phyloP scores from a whole-genome alignment of 78 protist species.

The Dictyostelium purpureum region DNA sequence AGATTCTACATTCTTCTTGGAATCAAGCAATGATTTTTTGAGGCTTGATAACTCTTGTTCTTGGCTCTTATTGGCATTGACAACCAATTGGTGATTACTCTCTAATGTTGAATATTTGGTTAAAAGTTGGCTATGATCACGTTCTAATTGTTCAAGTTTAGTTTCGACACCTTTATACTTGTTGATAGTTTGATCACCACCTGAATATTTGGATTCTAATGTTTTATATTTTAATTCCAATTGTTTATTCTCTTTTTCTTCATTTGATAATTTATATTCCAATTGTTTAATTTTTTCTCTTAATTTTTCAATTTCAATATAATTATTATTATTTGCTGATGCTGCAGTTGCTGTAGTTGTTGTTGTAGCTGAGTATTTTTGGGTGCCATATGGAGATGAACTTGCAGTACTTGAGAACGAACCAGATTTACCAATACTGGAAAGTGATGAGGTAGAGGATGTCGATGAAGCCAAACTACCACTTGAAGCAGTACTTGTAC shows the following conservation, averaged over 20 bases:
- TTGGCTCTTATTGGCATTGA: conserved; percentile 10
- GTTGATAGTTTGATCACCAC: not conserved
- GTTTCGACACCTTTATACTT: not conserved
- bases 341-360: not conserved
- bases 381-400: not conserved
- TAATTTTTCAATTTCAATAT: conserved; percentile 10
- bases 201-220: not conserved
- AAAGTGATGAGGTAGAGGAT: not conserved
- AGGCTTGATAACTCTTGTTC: not conserved
- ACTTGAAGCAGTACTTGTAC: not conserved
- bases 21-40: not conserved
- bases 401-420: not conserved
- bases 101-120: conserved; percentile 35
- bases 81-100: conserved; percentile 20
- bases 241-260: conserved; percentile 1
- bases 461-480: not conserved
- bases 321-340: not conserved
- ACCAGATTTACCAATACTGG: not conserved
- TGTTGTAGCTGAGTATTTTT: not conserved
- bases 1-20: conserved; percentile 29
- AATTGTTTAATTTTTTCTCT: conserved; percentile 3
- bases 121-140: not conserved
- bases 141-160: not conserved
- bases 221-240: not conserved
- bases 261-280: conserved; percentile 8